These are phyloP conservation scores for Massariosphaeria phaeospora DNA, from an alignment of 495 filamentous ascomycete species.

Conservation along the genomic window DNA sequence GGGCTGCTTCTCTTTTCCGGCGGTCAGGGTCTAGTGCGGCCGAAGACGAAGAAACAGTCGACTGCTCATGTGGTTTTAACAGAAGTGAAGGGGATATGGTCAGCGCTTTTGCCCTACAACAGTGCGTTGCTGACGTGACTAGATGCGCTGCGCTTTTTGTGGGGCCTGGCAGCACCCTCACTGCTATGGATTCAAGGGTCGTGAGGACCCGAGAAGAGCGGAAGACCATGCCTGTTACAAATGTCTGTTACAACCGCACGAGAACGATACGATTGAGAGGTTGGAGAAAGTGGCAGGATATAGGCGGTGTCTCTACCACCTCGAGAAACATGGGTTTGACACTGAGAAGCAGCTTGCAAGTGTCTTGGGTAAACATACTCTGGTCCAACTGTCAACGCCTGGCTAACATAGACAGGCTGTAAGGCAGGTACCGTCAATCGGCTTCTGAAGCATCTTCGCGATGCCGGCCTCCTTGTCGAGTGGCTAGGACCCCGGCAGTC, in stretches of 20 bases:
- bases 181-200: slow-evolving; percentile 47
- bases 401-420: slow-evolving; percentile 34
- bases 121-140: neutral
- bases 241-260: slow-evolving; percentile 45
- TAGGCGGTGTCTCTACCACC: slow-evolving; percentile 36
- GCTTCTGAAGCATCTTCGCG: slow-evolving; percentile 36
- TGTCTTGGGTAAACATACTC: slow-evolving; percentile 27
- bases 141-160: slow-evolving; percentile 49
- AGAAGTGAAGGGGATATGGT: slow-evolving; percentile 47
- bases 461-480: slow-evolving; percentile 35
- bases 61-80: slow-evolving; percentile 45
- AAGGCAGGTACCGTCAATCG: slow-evolving; percentile 34
- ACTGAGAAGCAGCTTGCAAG: slow-evolving; percentile 24
- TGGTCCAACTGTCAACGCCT: neutral
- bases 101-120: neutral
- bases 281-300: slow-evolving; percentile 40
- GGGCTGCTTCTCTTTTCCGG: neutral
- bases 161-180: slow-evolving; percentile 46
- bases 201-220: slow-evolving; percentile 36
- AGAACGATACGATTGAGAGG: slow-evolving; percentile 35
- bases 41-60: slow-evolving; percentile 17
- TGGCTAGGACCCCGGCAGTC: slow-evolving; percentile 37
- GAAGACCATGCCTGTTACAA: slow-evolving; percentile 48
- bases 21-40: slow-evolving; percentile 3
- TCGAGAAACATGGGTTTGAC: slow-evolving; percentile 21